Conservation (phyloP, 306 rosid species). For the Rosa rugosa region DNA sequence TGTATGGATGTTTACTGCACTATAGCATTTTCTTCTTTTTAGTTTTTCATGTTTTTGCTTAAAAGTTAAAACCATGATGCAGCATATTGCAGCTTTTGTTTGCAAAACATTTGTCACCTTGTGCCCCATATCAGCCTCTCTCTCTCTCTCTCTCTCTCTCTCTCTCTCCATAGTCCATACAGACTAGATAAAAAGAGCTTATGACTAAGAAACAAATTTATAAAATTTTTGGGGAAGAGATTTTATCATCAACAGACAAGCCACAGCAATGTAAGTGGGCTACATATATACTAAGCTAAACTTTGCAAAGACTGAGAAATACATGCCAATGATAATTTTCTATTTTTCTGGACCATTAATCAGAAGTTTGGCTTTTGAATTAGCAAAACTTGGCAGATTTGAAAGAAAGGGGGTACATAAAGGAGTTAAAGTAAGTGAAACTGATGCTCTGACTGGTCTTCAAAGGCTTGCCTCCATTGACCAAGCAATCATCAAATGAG, state of each 20-base stretch:
- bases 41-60: neutral
- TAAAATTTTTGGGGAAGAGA: neutral
- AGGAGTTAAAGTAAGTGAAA: conserved; percentile 63
- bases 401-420: conserved; percentile 57
- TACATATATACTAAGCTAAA: neutral
- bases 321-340: neutral
- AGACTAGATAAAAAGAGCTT: too few relatives aligned
- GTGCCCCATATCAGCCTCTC: too few relatives aligned
- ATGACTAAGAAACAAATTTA: too few relatives aligned
- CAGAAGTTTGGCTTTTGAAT: conserved; percentile 11
- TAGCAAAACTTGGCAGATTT: conserved; percentile 61
- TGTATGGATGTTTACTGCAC: neutral
- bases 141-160: too few relatives aligned
- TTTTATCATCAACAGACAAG: neutral
- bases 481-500: conserved; percentile 62
- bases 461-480: conserved; percentile 59
- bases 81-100: neutral
- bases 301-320: neutral
- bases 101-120: neutral
- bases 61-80: neutral
- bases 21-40: neutral
- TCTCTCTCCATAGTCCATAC: too few relatives aligned
- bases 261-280: neutral
- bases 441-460: conserved; percentile 43
- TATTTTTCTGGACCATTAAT: neutral